A percentile compares a stretch with the other conserved stretches of the same genome.
Evolutionary conservation across 768 basidiomycete species (phyloP).

Genomic region (Boletellus ananiceps): DNA sequence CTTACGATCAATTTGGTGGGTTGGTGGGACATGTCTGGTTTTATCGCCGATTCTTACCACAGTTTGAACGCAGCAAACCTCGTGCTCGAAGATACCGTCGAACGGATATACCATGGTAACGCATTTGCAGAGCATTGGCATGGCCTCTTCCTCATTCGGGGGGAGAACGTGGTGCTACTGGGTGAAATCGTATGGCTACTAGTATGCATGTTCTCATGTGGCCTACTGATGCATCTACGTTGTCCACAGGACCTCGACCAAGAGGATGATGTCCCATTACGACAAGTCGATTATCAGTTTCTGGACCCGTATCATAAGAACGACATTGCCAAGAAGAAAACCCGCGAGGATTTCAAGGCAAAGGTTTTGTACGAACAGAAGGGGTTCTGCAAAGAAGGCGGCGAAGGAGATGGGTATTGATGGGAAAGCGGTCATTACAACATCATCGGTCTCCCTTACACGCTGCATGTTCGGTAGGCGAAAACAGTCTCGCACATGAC

Average conservation of each 20-base stretch:
- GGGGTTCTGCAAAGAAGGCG: slow-evolving; percentile 93
- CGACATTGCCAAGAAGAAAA: slow-evolving; percentile 70
- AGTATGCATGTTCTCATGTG: slow-evolving; percentile 1
- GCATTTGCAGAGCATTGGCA: slow-evolving; percentile 84
- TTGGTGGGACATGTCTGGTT: background rate
- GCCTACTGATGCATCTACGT: slow-evolving; percentile 1
- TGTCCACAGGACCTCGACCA: slow-evolving; percentile 75
- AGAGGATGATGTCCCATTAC: slow-evolving; percentile 83
- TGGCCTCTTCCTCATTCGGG: slow-evolving; percentile 91
- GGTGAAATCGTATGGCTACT: slow-evolving; percentile 84
- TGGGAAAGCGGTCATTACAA: slow-evolving; percentile 9
- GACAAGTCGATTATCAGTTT: slow-evolving; percentile 65
- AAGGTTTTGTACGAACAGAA: slow-evolving; percentile 77
- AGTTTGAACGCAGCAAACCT: slow-evolving; percentile 73
- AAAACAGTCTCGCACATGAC: slow-evolving; percentile 7
- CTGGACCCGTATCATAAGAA: slow-evolving; percentile 70
- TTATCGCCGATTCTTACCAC: slow-evolving; percentile 1
- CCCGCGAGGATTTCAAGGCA: slow-evolving; percentile 78
- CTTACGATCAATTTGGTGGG: slow-evolving; percentile 98
- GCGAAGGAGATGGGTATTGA: slow-evolving; percentile 94
- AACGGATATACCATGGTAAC: slow-evolving; percentile 88
- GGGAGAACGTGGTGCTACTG: slow-evolving; percentile 95
- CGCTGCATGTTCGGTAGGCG: background rate
- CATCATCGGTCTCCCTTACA: slow-evolving; percentile 6
- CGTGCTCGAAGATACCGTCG: slow-evolving; percentile 92